These are phyloP conservation scores for Acorus gramineus DNA, from an alignment of 106 monocot species.

Conservation along the genomic window DNA sequence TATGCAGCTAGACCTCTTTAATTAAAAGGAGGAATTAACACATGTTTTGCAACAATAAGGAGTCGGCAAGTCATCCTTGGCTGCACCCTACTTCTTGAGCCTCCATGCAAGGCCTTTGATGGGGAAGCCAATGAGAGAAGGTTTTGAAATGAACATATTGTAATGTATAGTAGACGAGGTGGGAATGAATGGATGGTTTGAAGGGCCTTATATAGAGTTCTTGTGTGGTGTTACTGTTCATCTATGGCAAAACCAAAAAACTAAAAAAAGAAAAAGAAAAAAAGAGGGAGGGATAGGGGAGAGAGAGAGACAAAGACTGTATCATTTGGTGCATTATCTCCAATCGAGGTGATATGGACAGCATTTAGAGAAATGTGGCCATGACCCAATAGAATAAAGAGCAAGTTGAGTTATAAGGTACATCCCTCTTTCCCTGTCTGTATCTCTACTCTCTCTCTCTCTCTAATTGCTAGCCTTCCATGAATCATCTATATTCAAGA, in stretches of 20 bases:
- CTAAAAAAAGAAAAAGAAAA: no score
- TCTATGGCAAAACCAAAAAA: no score
- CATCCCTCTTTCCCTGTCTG: background rate
- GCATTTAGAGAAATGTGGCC: conserved; percentile 21
- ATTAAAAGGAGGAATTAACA: background rate
- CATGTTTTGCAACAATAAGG: background rate
- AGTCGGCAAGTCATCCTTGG: conserved; percentile 87
- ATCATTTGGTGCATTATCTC: conserved; percentile 9
- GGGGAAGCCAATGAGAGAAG: background rate
- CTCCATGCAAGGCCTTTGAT: conserved; percentile 47
- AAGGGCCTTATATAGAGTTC: conserved; percentile 14
- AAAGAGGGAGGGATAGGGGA: no score
- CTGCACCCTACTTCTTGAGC: conserved; percentile 45
- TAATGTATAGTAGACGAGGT: background rate
- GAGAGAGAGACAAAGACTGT: no score
- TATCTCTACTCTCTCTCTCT: background rate
- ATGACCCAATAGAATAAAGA: conserved; percentile 21
- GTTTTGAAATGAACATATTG: background rate
- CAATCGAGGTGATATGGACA: conserved; percentile 17
- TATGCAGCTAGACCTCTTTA: no score
- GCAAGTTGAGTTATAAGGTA: conserved; percentile 23
- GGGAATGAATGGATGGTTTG: background rate
- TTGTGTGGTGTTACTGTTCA: background rate
- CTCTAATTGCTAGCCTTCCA: background rate
- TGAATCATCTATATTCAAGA: background rate